Evolutionary conservation across 2,329 filamentous ascomycete species (phyloP), one percentile per base, ranked within the genome.

Genomic region (Sphaerulina vaccinii): DNA sequence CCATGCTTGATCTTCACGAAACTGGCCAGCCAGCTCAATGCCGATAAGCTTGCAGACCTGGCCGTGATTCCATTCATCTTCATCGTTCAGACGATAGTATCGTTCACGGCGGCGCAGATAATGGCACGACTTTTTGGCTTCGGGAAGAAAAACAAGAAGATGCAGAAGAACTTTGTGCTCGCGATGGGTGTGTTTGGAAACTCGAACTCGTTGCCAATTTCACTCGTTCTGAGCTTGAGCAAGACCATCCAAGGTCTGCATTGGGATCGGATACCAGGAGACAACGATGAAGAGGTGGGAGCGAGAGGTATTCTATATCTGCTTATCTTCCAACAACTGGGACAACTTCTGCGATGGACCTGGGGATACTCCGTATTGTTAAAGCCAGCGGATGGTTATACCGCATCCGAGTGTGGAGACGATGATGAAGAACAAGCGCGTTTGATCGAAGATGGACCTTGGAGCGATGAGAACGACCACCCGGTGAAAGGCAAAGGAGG

Each of bases 131-230:
- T 83, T 42, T 95, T 91, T 69, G 79, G 88, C 13, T 91, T 99
- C 72, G 55, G 54, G 5, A 50, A 52, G 48, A 63, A 62, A 50
- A 33, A 59, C 35, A 66, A 66, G 58, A 90, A 87, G 70, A 84
- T 92, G 56, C 88, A 90, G 36, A 82, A 86, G 60, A 99, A 99
- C 73, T 99, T 99, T 66, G 87, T 99, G 36, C 88, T 90, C 24
- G 93, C 93, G 47, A 99, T 99, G 93, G 91, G 88, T 42, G 84
- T 97, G 42, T 99, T 99, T 70, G 93, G 92, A 63, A 99, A 99
- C 71, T 97, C 92, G 27, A 99, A 99, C 73, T 97, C 93, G 15
- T 80, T 99, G 16, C 93, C 93, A 0, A 97, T 99, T 56, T 99
- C 93, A 0, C 83, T 99, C 50, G 90, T 99, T 56, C 81, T 97